These are phyloP conservation scores for Cucumis melo DNA, from an alignment of 306 rosid genomes.

Conservation along the genomic window DNA sequence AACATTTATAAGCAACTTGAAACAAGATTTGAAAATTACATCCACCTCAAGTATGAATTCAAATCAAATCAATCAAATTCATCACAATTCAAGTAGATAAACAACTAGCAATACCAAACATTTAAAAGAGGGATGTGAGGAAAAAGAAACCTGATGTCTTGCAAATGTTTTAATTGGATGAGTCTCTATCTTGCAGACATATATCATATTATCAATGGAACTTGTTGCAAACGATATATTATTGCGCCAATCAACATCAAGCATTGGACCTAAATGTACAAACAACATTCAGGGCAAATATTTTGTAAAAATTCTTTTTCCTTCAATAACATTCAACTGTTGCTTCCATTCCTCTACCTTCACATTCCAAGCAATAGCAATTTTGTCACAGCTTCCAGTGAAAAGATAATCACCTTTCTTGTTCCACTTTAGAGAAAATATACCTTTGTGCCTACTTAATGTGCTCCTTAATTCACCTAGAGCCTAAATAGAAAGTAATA, in stretches of 20 bases:
- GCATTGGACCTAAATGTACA: constrained; percentile 61
- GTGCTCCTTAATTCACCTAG: constrained; percentile 79
- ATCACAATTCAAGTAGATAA: not conserved
- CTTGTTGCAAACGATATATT: constrained; percentile 79
- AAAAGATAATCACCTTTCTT: constrained; percentile 90
- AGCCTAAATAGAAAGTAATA: not conserved
- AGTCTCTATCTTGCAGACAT: constrained; percentile 74
- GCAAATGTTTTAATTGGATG: constrained; percentile 61
- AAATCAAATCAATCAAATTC: not conserved
- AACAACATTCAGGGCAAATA: not conserved
- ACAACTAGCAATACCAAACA: not conserved
- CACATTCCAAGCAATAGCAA: constrained; percentile 94
- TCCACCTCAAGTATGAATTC: not conserved
- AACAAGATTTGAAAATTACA: not conserved
- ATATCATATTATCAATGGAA: constrained; percentile 75
- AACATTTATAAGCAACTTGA: too few relatives aligned
- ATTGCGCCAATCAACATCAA: constrained; percentile 96
- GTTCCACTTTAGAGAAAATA: constrained; percentile 91
- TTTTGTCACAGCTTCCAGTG: constrained; percentile 90
- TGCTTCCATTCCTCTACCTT: constrained; percentile 81
- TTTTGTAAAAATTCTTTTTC: not conserved
- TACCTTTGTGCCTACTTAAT: constrained; percentile 75
- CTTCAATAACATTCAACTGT: constrained; percentile 20
- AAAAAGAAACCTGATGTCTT: constrained; percentile 74
- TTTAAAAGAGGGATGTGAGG: not conserved